These are phyloP conservation scores for Saccharum officinarum DNA, from an alignment of 176 grass and related monocot species.

Conservation along the genomic window DNA sequence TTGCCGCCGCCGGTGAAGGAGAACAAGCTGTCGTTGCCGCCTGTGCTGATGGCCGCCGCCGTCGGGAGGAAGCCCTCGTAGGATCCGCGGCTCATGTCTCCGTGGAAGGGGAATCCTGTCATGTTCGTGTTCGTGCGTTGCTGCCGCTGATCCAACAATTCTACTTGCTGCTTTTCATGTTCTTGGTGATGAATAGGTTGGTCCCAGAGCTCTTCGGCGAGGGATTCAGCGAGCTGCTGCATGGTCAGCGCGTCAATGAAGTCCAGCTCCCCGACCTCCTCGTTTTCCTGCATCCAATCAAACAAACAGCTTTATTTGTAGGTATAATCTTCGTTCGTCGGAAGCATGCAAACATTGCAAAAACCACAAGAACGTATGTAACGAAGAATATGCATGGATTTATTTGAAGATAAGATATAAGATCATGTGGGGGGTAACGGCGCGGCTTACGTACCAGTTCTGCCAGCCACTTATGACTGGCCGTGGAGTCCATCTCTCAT, in stretches of 20 bases:
- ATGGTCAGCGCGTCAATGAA: slow-evolving; percentile 19
- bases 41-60: background rate
- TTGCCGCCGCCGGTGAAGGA: background rate
- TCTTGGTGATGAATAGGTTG: background rate
- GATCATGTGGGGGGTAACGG: background rate
- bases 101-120: background rate
- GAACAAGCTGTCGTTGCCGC: background rate
- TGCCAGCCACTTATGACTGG: slow-evolving; percentile 16
- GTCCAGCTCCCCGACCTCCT: background rate
- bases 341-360: background rate
- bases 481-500: slow-evolving; percentile 15
- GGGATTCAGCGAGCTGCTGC: slow-evolving; percentile 32
- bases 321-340: background rate
- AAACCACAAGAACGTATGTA: background rate
- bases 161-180: slow-evolving; percentile 1
- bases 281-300: background rate
- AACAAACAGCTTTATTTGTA: background rate
- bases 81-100: background rate
- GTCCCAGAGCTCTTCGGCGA: slow-evolving; percentile 20
- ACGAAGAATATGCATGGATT: background rate
- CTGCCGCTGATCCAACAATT: background rate
- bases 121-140: background rate
- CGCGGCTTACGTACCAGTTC: slow-evolving; percentile 13
- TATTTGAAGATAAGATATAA: too few species aligned
- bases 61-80: background rate